Base-by-base conservation (phyloP, 2,329 filamentous ascomycete genomes). In the Aureobasidium namibiae region DNA sequence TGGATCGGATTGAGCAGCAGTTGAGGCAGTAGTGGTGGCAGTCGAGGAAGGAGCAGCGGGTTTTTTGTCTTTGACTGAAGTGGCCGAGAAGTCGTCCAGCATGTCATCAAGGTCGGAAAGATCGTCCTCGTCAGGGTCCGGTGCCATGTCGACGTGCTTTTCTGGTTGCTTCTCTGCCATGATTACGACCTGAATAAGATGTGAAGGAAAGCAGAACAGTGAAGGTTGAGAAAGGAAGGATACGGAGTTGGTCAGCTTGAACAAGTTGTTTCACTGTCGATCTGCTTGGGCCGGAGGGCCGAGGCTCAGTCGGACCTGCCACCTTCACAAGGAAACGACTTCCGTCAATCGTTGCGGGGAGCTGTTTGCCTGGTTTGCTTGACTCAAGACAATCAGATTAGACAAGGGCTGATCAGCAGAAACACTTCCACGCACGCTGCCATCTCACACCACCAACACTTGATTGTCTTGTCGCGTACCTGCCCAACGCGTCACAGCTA, bases 61-160 rank as follows among this genome's bases (percentile, higher is more conserved):
- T 64, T 45, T 72, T 68, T 70, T 78, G 80, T 66, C 74, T 69
- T 82, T 76, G 61, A 85, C 67, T 65, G 86, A 84, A 54, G 80
- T 78, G 29, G 87, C 75, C 42, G 87, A 86, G 75, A 99, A 99
- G 64, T 96, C 89, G 70, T 96, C 90, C 26, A 99, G 85, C 73
- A 97, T 88, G 67, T 58, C 90, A 74, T 99, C 94, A 45, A 99
- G 78, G 68, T 97, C 94, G 68, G 96, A 89, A 21, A 94, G 77
- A 66, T 94, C 89, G 73, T 94, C 94, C 73, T 95, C 92, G 65
- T 97, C 92, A 7, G 92, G 92, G 68, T 96, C 92, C 21, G 91
- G 87, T 6, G 67, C 69, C 56, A 71, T 68, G 44, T 74, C 73
- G 59, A 61, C 52, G 41, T 58, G 59, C 9, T 59, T 31, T 31